Conservation (phyloP, 2,329 filamentous ascomycete genomes). For the Lanzia echinophila region DNA sequence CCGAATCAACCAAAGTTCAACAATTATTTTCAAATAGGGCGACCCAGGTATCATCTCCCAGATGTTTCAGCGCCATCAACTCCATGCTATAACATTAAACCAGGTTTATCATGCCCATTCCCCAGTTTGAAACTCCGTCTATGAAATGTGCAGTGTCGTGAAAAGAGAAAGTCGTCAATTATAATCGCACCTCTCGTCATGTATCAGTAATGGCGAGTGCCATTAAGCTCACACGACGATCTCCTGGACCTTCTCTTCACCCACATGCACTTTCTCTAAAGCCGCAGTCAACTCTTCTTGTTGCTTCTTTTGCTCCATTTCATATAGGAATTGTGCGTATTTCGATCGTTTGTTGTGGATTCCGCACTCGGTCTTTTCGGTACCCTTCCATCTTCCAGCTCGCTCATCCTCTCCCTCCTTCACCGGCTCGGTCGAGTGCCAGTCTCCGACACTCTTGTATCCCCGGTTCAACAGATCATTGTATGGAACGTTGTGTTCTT, state of each 20-base stretch:
- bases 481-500: conserved; percentile 83
- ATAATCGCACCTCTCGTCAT: neutral
- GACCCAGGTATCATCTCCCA: conserved; percentile 6
- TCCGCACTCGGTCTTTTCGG: conserved; percentile 92
- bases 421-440: conserved; percentile 92
- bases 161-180: neutral
- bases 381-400: conserved; percentile 93
- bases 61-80: conserved; percentile 1
- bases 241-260: conserved; percentile 13
- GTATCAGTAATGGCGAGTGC: neutral
- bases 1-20: neutral
- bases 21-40: neutral
- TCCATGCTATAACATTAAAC: conserved; percentile 7
- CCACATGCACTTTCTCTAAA: conserved; percentile 21
- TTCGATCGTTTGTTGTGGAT: conserved; percentile 97
- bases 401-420: conserved; percentile 91
- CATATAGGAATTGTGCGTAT: conserved; percentile 66
- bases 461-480: conserved; percentile 84
- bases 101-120: neutral
- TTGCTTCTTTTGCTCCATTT: conserved; percentile 29
- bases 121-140: neutral
- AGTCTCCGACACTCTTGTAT: conserved; percentile 98
- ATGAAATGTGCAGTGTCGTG: neutral
- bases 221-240: conserved; percentile 7
- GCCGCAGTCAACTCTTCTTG: conserved; percentile 24